Evolutionary conservation across 2,329 filamentous ascomycete species (phyloP).

Genomic region (Fusarium buxicola): DNA sequence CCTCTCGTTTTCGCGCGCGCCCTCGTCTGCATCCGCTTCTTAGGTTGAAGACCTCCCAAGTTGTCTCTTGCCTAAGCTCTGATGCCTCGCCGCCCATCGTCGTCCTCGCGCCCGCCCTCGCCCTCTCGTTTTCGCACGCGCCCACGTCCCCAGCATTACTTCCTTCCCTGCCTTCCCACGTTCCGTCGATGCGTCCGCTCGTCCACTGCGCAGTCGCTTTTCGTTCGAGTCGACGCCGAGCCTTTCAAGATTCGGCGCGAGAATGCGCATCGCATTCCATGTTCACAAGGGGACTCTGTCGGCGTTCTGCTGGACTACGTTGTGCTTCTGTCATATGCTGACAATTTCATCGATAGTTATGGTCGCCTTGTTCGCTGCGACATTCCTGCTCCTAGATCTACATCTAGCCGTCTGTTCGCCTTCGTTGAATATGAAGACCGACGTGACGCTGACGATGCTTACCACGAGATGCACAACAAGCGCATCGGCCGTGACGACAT

Average conservation of each 20-base stretch:
- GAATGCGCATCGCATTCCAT: conserved; percentile 43
- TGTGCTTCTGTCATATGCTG: conserved; percentile 59
- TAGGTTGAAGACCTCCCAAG: conserved; percentile 35
- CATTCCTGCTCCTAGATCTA: conserved; percentile 94
- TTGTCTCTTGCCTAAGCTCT: conserved; percentile 43
- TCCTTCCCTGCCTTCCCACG: conserved; percentile 38
- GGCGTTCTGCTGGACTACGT: conserved; percentile 36
- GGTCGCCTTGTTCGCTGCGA: conserved; percentile 98
- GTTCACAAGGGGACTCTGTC: conserved; percentile 43
- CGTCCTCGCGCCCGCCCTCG: conserved; percentile 46
- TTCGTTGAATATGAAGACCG: conserved; percentile 99
- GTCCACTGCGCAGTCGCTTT: conserved; percentile 45
- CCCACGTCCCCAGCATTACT: conserved; percentile 43
- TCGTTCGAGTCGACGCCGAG: conserved; percentile 42
- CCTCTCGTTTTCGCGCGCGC: conserved; percentile 49
- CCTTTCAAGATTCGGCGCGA: conserved; percentile 40
- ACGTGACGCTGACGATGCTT: conserved; percentile 97
- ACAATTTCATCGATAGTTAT: conserved; percentile 73
- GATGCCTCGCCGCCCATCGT: conserved; percentile 45
- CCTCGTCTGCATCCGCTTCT: conserved; percentile 42
- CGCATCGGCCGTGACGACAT: conserved; percentile 95
- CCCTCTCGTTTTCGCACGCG: conserved; percentile 45
- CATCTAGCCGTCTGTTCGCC: conserved; percentile 96
- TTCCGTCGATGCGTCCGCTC: conserved; percentile 46
- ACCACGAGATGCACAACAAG: conserved; percentile 99